Evolutionary conservation across 352 stramenopile species (phyloP).

Genomic region (Globisporangium viniferum): DNA sequence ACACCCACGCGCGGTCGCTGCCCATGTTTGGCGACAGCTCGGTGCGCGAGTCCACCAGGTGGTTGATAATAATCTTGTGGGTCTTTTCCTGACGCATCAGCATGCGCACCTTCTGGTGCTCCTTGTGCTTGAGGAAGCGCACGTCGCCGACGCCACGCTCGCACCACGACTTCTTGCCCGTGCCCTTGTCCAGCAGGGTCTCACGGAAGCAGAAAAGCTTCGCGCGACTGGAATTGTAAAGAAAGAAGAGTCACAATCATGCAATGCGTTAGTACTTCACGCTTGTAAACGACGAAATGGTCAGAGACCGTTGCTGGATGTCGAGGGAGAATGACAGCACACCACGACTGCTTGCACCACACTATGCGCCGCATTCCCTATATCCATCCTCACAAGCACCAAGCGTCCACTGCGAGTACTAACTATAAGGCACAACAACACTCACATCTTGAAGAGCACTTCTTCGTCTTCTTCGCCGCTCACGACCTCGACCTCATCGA

Average conservation of each 20-base stretch:
- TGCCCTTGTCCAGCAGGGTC: constrained; percentile 97
- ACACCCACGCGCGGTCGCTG: constrained; percentile 96
- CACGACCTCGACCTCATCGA: constrained; percentile 95
- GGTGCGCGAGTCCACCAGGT: constrained; percentile 96
- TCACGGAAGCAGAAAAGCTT: constrained; percentile 98
- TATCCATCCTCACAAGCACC: neutral
- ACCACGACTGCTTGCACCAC: neutral
- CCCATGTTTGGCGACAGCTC: constrained; percentile 95
- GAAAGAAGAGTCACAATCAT: neutral
- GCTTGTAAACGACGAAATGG: neutral
- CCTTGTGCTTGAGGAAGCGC: constrained; percentile 97
- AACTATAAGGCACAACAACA: constrained; percentile 5
- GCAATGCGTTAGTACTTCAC: neutral
- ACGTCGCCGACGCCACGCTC: constrained; percentile 96
- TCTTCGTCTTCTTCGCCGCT: constrained; percentile 98
- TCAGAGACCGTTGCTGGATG: neutral
- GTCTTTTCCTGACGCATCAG: constrained; percentile 99
- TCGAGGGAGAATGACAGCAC: neutral
- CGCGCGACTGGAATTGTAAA: constrained; percentile 61
- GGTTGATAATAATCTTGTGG: constrained; percentile 98
- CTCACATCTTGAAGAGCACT: constrained; percentile 89
- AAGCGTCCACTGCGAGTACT: neutral
- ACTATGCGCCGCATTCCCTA: neutral
- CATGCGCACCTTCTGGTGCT: constrained; percentile 91
- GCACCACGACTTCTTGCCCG: constrained; percentile 97